These are phyloP conservation scores for Marasmius fiardii DNA, from an alignment of 1,284 basidiomycete genomes.

Conservation along the genomic window DNA sequence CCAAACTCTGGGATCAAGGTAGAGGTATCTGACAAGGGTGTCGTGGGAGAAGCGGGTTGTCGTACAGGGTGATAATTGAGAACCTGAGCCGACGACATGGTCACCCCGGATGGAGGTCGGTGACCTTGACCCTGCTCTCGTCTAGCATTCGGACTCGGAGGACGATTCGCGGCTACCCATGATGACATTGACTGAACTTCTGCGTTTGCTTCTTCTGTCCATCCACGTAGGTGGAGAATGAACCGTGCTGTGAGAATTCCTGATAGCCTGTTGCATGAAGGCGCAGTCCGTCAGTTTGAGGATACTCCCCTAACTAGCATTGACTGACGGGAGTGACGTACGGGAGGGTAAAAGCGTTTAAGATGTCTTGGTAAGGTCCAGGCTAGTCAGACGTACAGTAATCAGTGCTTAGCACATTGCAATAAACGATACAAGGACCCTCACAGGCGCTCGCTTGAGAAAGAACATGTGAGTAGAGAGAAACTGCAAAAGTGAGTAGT, in stretches of 20 bases:
- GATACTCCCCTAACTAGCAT: no score
- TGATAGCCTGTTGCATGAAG: constrained; percentile 4
- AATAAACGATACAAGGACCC: not conserved
- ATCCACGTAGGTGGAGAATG: constrained; percentile 9
- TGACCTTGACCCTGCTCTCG: not conserved
- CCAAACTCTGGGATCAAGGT: not conserved
- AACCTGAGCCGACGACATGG: not conserved
- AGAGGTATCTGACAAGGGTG: not conserved
- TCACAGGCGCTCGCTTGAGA: constrained; percentile 11
- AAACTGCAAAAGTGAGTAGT: not conserved
- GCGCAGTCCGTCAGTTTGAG: not conserved
- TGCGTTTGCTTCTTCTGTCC: not conserved
- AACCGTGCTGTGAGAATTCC: constrained; percentile 13
- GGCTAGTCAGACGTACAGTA: not conserved
- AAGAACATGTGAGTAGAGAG: not conserved
- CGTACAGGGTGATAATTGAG: not conserved
- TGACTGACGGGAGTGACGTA: no score
- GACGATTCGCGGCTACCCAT: not conserved
- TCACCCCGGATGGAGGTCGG: no score
- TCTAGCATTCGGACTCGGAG: not conserved
- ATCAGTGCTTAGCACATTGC: not conserved
- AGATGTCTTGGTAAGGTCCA: constrained; percentile 7
- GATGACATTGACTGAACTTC: not conserved
- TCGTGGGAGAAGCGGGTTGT: not conserved
- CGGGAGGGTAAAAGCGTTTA: constrained; percentile 13